These are phyloP conservation scores for Saccharomyces uvarum DNA, from an alignment of 1,139 yeast species.

Conservation along the genomic window DNA sequence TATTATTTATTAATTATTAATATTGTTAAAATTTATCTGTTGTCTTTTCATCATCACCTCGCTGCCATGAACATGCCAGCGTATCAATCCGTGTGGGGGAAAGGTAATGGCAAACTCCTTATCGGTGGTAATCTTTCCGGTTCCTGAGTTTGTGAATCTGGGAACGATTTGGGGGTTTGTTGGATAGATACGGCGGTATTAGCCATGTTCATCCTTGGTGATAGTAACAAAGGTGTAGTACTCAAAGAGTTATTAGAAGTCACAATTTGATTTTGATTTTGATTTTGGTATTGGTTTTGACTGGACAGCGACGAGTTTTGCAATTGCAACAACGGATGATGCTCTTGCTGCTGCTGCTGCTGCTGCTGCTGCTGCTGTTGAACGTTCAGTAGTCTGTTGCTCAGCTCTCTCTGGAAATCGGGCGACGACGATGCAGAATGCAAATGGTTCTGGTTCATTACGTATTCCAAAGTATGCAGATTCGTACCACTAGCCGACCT, in stretches of 20 bases:
- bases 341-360: conserved; percentile 12
- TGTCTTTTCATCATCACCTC: neutral
- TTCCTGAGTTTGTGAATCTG: conserved; percentile 2
- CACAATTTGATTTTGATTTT: neutral
- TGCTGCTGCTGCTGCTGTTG: conserved; percentile 16
- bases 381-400: conserved; percentile 15
- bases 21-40: neutral
- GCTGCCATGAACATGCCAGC: neutral
- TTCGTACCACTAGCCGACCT: conserved; percentile 16
- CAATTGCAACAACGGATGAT: conserved; percentile 3
- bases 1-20: neutral
- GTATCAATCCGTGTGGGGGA: conserved; percentile 13
- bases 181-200: conserved; percentile 1
- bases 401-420: conserved; percentile 18
- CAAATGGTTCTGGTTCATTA: conserved; percentile 5
- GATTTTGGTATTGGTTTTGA: neutral
- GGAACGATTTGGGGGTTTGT: neutral
- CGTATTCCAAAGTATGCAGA: conserved; percentile 4
- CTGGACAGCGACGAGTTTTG: conserved; percentile 5
- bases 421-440: neutral
- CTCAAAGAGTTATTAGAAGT: neutral
- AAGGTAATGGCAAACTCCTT: conserved; percentile 28
- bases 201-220: conserved; percentile 4
- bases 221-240: conserved; percentile 3
- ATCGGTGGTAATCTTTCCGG: conserved; percentile 24